Evolutionary conservation across 345 rosid genomes (phyloP).

Genomic region (Eucalyptus victrix): DNA sequence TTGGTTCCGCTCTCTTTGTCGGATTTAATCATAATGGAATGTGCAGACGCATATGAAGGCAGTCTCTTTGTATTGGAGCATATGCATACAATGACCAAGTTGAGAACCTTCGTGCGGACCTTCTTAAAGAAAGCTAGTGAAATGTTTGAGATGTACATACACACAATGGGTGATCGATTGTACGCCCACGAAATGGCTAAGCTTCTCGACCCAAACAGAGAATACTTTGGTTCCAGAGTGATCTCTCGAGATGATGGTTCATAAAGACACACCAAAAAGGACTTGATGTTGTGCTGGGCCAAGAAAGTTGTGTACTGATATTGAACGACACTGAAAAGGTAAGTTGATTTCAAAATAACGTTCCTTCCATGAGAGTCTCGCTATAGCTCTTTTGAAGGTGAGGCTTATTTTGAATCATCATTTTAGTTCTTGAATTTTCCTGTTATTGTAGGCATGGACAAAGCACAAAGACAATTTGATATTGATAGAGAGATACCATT

Average conservation of each 20-base stretch:
- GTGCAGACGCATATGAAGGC: constrained; percentile 47
- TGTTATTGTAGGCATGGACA: constrained; percentile 45
- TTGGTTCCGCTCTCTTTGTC: not conserved
- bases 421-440: not conserved
- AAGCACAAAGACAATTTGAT: constrained; percentile 77
- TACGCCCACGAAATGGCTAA: constrained; percentile 85
- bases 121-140: constrained; percentile 80
- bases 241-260: constrained; percentile 94
- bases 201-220: constrained; percentile 58
- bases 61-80: constrained; percentile 55
- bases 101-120: constrained; percentile 59
- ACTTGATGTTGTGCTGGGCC: constrained; percentile 75
- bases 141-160: constrained; percentile 79
- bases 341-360: not conserved
- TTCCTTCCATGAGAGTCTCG: not conserved
- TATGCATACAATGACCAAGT: constrained; percentile 83
- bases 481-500: constrained; percentile 82
- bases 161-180: constrained; percentile 80
- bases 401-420: not conserved
- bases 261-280: constrained; percentile 68
- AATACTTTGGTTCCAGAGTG: constrained; percentile 43
- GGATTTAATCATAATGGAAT: not conserved
- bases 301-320: constrained; percentile 78
- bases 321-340: constrained; percentile 83
- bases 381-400: no score